Base-by-base conservation (phyloP, 1,139 yeast species). In the Blastobotrys niveus region DNA sequence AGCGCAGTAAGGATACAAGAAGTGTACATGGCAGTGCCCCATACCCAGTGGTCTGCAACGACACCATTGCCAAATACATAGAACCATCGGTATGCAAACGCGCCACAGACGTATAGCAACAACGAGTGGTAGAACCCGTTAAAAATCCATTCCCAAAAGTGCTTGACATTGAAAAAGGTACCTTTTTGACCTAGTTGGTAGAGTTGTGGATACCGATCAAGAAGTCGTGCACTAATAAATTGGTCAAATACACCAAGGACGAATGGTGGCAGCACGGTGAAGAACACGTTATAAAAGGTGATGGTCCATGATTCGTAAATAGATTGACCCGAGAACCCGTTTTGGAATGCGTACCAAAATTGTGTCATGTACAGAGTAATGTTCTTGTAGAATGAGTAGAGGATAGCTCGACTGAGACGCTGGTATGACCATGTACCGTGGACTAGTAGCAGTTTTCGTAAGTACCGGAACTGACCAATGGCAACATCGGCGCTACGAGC, bases 391-490 rank as follows among this genome's bases (percentile, higher is more conserved):
- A 91, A 93, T 0, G 96, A 88, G 63, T 89, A 93, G 51, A 93
- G 72, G 52, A 91, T 91, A 1, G 96, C 96, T 56, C 82, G 81
- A 15, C 95, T 82, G 49, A 89, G 79, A 59, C 99, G 78, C 61
- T 88, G 97, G 63, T 93, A 93, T 36, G 95, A 85, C 99, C 99
- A 93, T 3, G 96, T 72, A 1, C 99, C 99, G 63, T 93, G 99
- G 8, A 93, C 98, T 39, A 93, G 71, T 42, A 93, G 67, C 46
- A 93, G 67, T 60, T 86, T 89, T 55, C 79, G 77, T 67, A 93
- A 73, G 61, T 77, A 91, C 61, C 82, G 80, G 74, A 93, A 93
- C 63, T 93, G 98, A 0, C 96, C 98, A 65, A 93, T 87, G 1
- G 97, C 89, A 49, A 91, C 80, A 71, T 93, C 99, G 0, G 99